Conservation (phyloP, 2,329 filamentous ascomycete species). For the Colletotrichum theobromicola region DNA sequence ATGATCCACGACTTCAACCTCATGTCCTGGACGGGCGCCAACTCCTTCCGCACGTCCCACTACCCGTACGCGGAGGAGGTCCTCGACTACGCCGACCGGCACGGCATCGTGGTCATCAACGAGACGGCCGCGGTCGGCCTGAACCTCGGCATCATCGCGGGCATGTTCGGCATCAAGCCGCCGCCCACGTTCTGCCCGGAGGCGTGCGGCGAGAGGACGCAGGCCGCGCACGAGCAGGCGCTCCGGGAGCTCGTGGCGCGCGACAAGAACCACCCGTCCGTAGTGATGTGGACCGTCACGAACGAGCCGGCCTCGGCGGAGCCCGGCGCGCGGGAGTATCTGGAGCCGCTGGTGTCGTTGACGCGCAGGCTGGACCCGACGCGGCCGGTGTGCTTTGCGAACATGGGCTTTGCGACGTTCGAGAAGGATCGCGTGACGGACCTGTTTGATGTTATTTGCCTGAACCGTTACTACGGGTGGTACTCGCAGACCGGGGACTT, state of each 20-base stretch:
- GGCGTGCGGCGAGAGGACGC: conserved; percentile 21
- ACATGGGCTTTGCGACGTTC: conserved; percentile 16
- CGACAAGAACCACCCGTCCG: conserved; percentile 31
- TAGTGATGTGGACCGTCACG: conserved; percentile 30
- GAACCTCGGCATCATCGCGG: conserved; percentile 23
- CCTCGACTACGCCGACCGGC: conserved; percentile 31
- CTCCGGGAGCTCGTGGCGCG: conserved; percentile 28
- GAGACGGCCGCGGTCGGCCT: conserved; percentile 32
- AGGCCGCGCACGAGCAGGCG: conserved; percentile 24
- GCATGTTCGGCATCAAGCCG: conserved; percentile 3
- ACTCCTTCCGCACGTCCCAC: conserved; percentile 35
- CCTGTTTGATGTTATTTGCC: conserved; percentile 30
- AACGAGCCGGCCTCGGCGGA: conserved; percentile 29
- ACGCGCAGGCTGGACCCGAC: conserved; percentile 28
- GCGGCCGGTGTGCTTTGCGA: conserved; percentile 29
- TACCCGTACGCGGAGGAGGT: conserved; percentile 35
- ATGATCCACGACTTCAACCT: conserved; percentile 36
- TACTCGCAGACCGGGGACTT: conserved; percentile 28
- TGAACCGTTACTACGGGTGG: conserved; percentile 35
- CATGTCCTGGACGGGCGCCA: conserved; percentile 33
- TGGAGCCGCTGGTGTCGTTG: conserved; percentile 27
- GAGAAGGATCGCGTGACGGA: conserved; percentile 26
- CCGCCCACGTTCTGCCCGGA: conserved; percentile 25
- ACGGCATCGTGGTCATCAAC: conserved; percentile 32
- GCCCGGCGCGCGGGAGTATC: conserved; percentile 26